Evolutionary conservation across 306 rosid genomes (phyloP), one percentile per base, ranked within the genome.

Genomic region (Lathyrus oleraceus): DNA sequence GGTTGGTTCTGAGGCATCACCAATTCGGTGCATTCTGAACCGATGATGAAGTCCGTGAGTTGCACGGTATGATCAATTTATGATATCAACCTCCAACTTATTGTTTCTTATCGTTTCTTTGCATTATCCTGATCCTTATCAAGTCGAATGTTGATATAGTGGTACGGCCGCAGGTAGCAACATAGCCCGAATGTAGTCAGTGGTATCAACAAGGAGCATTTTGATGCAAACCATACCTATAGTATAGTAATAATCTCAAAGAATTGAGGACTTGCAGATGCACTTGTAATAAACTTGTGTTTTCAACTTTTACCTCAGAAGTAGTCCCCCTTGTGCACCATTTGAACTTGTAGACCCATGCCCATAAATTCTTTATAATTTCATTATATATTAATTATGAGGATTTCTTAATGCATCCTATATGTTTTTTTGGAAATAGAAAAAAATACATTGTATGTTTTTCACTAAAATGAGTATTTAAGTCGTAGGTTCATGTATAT

Each of bases 1-100:
- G 91, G 61, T 80, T 8, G 90, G 92, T 45, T 87, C 96, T 2
- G 98, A 93, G 81, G 98, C 91, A 58, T 90, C 97, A 36, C 97
- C 98, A 21, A 88, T 85, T 15, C 79, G 98, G 61, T 93, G 98
- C 83, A 74, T 93, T 72, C 90, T 93, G 75, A 82, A 45, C 69
- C 76, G 71, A 80, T 90, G 72, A 87, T 15, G 27, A 4, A 35
- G 25, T 66, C 56, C 70, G 36, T 7, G 47, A 74, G 65, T 67
- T 59, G 14, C 38, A 23, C 12, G 28, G 54, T 65, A 51, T 47
- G 76, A n/a, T 45, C 54, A 1, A 43, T 61, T 14, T 28, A 13
- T 44, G 45, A 40, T 38, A 44, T 64, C 23, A 15, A 35, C 14
- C 14, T 25, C 42, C 9, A 40, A 63, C 20, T 35, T 25, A 3